Evolutionary conservation across 257 asterid species (phyloP), one percentile per base, ranked within the genome.

Genomic region (Perilla frutescens): DNA sequence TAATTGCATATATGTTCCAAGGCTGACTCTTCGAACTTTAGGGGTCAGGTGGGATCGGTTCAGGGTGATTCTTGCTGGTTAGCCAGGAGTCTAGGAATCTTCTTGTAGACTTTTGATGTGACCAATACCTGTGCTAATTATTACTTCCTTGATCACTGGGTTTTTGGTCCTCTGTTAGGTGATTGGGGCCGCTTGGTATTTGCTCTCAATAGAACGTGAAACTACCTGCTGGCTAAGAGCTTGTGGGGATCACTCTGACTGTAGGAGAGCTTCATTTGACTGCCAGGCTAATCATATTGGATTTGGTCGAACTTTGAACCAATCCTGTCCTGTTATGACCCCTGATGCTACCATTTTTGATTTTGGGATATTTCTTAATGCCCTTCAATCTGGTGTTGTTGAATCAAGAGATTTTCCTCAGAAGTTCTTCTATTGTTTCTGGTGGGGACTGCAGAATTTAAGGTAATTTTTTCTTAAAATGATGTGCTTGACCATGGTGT

Each of bases 391-490:
- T 63, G 91, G 91, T 81, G 87, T 91, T 64, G 91, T 88, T 72
- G 93, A 86, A 76, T 82, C 97, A 36, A 83, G 74, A 53, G 89
- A 91, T 81, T 91, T 91, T 79, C 95, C 93, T 41, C 88, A 76
- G 82, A 91, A 91, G 83, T 85, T 89, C 82, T 89, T 91, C 65
- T 91, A 89, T 51, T 91, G 97, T 86, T 88, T 91, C 84, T 91
- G 97, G 96, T 91, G 97, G 97, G 96, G 97, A 60, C 81, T 91
- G 79, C 97, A 91, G 79, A 91, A 89, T 64, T 83, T 92, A 80
- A 91, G 96, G 96, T 89, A 82, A 50, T 76, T 51, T 65, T 8
- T 12, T 36, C 70, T 71, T 72, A 8, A 40, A 41, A 65, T 63
- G 12, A 43, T 14, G n/a, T 62, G 62, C 65, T 67, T 51, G 48